Base-by-base conservation (phyloP, 257 asterid genomes). In the Scutellaria barbata region DNA sequence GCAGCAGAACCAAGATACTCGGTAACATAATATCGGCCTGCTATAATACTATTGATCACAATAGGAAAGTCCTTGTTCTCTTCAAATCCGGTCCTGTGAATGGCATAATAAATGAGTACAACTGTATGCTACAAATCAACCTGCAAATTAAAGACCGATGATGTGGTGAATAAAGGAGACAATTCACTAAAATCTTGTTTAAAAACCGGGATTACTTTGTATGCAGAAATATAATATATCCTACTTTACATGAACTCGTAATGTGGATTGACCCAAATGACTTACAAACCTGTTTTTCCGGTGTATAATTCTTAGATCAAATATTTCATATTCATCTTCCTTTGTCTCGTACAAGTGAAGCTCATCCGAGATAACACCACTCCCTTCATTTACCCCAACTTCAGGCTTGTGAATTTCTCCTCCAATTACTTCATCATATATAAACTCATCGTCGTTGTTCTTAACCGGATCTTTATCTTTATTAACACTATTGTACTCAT, bases 1-100 rank as follows among this genome's bases (percentile, higher is more conserved):
- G 98, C 98, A 1, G 98, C 99, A 22, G 99, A 91, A 58, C 99
- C 99, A 9, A 95, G 83, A 78, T 79, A 89, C 48, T 95, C 99
- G 0, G 92, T 88, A 33, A 95, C 86, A 65, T 81, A 86, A 69
- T 95, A 95, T 81, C 99, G 76, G 47, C 92, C 84, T 0, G 96
- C 96, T 61, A 95, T 86, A 57, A 92, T 84, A 71, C 85, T 84
- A 69, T 83, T 87, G 46, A 92, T 77, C 70, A 95, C 85, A 41
- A 95, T 83, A 6, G 96, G 98, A 43, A 95, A 83, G 6, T 95
- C 99, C 81, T 85, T 89, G 89, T 76, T 81, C 84, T 89, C 99
- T 82, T 95, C 99, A 56, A 92, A 95, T 48, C 99, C 99, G 33
- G 99, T 95, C 96, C 98, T 94, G 92, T 77, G 71, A 78, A 83